Evolutionary conservation across 2,329 filamentous ascomycete genomes (phyloP).

Genomic region (Gnomoniopsis sp.): DNA sequence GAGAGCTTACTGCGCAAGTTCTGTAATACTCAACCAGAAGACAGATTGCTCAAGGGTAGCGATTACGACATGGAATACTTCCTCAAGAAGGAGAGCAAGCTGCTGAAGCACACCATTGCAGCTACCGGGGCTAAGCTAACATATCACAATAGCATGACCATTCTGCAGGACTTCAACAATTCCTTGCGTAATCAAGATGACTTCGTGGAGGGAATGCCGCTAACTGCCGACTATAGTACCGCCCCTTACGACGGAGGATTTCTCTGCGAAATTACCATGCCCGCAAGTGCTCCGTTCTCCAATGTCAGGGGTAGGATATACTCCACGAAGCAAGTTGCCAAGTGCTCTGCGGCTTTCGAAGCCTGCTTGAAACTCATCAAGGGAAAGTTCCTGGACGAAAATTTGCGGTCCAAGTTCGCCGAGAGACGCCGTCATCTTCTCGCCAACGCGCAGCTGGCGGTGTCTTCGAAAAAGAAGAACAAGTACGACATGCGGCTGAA

Average conservation of each 20-base stretch:
- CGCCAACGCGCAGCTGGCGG: constrained; percentile 81
- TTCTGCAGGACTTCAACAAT: constrained; percentile 71
- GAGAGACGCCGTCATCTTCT: constrained; percentile 68
- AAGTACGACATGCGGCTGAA: constrained; percentile 78
- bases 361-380: constrained; percentile 69
- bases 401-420: constrained; percentile 69
- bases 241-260: constrained; percentile 56
- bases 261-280: constrained; percentile 75
- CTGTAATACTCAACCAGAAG: constrained; percentile 69
- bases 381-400: constrained; percentile 65
- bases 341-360: constrained; percentile 85
- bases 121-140: constrained; percentile 75
- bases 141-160: constrained; percentile 67
- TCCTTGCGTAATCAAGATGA: constrained; percentile 54
- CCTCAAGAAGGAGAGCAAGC: constrained; percentile 44
- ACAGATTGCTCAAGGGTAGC: constrained; percentile 64
- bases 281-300: constrained; percentile 68
- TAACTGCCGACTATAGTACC: constrained; percentile 59
- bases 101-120: constrained; percentile 57
- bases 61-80: constrained; percentile 55
- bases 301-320: constrained; percentile 62
- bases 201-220: constrained; percentile 19
- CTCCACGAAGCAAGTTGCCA: constrained; percentile 71
- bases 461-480: constrained; percentile 72
- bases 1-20: constrained; percentile 69